Evolutionary conservation across 2,329 filamentous ascomycete genomes (phyloP).

Genomic region (Pseudogymnoascus sp.): DNA sequence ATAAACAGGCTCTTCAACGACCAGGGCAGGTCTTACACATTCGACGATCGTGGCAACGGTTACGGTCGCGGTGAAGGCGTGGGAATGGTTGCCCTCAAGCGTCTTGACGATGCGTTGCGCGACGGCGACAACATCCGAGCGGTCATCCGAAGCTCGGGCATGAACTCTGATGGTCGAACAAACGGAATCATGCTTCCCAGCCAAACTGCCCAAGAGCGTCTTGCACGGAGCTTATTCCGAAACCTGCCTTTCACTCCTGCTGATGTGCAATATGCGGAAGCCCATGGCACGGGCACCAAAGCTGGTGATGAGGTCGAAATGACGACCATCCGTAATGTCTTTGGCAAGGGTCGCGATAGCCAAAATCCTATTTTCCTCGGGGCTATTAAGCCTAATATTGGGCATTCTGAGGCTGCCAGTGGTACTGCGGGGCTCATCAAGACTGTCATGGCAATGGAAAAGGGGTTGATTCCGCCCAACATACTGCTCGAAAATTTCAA

Average conservation of each 20-base stretch:
- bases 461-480: conserved; percentile 26
- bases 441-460: conserved; percentile 25
- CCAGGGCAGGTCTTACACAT: conserved; percentile 26
- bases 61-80: conserved; percentile 41
- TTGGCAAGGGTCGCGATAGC: neutral
- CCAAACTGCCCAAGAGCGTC: conserved; percentile 27
- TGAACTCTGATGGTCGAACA: conserved; percentile 39
- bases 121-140: conserved; percentile 37
- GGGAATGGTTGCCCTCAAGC: conserved; percentile 36
- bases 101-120: conserved; percentile 32
- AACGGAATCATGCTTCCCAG: conserved; percentile 38
- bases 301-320: conserved; percentile 17
- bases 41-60: conserved; percentile 36
- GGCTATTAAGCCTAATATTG: conserved; percentile 13
- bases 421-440: conserved; percentile 21
- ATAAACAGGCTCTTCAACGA: conserved; percentile 27
- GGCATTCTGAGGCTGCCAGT: conserved; percentile 21
- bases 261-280: conserved; percentile 16
- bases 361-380: neutral
- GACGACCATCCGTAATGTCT: conserved; percentile 12
- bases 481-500: conserved; percentile 20
- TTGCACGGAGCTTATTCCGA: conserved; percentile 28
- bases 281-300: conserved; percentile 9
- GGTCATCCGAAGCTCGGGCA: conserved; percentile 34
- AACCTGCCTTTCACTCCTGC: conserved; percentile 10